phyloP scores from a whole-genome alignment of 75 land plant genomes.

The Azolla pinnata region DNA sequence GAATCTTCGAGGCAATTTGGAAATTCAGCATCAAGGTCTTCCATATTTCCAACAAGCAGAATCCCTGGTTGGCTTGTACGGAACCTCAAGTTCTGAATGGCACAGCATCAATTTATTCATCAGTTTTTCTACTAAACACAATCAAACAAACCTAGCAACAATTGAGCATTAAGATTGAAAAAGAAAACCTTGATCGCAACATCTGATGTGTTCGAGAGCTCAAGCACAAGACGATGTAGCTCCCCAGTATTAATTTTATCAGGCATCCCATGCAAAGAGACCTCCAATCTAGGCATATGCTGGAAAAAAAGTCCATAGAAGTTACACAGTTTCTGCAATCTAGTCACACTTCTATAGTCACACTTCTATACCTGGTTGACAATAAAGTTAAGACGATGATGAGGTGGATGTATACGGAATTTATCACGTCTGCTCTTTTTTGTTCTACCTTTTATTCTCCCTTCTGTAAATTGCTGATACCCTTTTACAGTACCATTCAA shows the following conservation, averaged over 20 bases:
- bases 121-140: too few relatives aligned
- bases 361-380: slow-evolving; percentile 88
- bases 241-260: slow-evolving; percentile 56
- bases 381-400: slow-evolving; percentile 48
- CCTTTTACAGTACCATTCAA: slow-evolving; percentile 54
- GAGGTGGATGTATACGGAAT: slow-evolving; percentile 13
- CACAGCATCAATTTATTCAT: background rate
- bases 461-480: slow-evolving; percentile 47
- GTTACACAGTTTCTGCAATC: too few relatives aligned
- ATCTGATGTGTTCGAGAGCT: slow-evolving; percentile 63
- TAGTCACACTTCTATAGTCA: too few relatives aligned
- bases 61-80: slow-evolving; percentile 63
- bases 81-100: slow-evolving; percentile 61
- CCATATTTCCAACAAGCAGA: slow-evolving; percentile 41
- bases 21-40: slow-evolving; percentile 51
- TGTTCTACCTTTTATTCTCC: slow-evolving; percentile 11
- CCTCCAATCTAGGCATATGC: slow-evolving; percentile 82
- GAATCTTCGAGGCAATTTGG: slow-evolving; percentile 60
- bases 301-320: slow-evolving; percentile 24
- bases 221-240: slow-evolving; percentile 53
- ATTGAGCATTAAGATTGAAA: background rate
- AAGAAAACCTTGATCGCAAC: slow-evolving; percentile 54
- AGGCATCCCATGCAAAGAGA: slow-evolving; percentile 53
- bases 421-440: slow-evolving; percentile 8
- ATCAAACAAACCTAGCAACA: background rate